These are phyloP conservation scores for Thalassiosira sp. DNA, from an alignment of 352 stramenopile species.

Conservation along the genomic window DNA sequence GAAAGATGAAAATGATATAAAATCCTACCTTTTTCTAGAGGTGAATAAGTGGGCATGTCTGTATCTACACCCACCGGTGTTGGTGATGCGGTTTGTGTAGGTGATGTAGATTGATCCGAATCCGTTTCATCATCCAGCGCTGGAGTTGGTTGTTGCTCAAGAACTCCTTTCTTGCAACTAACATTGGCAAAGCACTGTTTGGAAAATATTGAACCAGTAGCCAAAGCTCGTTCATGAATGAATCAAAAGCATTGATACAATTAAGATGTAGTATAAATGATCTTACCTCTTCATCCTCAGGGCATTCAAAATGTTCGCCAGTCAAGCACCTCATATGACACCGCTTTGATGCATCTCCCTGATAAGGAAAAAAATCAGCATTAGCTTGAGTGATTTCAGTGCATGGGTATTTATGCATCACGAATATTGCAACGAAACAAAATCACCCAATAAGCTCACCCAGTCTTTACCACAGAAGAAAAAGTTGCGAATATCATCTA, in stretches of 20 bases:
- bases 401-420: too few relatives aligned
- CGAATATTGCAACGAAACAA: too few relatives aligned
- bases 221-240: not conserved
- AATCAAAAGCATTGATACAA: too few relatives aligned
- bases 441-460: too few relatives aligned
- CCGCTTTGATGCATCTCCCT: not conserved
- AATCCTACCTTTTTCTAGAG: not conserved
- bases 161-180: conserved; percentile 20
- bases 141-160: not conserved
- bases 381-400: too few relatives aligned
- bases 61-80: not conserved
- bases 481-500: conserved; percentile 29
- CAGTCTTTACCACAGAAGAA: conserved; percentile 42
- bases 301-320: conserved; percentile 37
- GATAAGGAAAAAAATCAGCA: not conserved
- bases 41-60: not conserved
- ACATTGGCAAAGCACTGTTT: conserved; percentile 48
- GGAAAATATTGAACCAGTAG: not conserved
- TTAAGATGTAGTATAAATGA: too few relatives aligned
- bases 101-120: not conserved
- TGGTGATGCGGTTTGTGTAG: not conserved
- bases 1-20: not conserved
- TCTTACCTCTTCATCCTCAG: conserved; percentile 17
- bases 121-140: not conserved
- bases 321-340: conserved; percentile 26